Percentiles rank a stretch among this genome's conserved stretches.
phyloP scores from a whole-genome alignment of 2,329 filamentous ascomycete genomes.

The Phoma sp. region DNA sequence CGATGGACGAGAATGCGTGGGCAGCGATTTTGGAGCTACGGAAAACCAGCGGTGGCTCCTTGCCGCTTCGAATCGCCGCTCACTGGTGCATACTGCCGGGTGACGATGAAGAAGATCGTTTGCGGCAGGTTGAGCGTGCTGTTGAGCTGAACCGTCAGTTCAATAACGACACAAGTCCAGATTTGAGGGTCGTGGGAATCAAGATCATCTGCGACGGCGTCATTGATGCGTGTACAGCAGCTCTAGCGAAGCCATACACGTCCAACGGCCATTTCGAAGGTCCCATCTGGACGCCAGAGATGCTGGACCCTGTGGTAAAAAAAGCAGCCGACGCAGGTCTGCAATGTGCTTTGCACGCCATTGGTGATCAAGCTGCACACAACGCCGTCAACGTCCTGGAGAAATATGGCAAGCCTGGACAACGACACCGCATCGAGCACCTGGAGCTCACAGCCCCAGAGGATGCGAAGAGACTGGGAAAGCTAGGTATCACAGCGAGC shows the following conservation, averaged over 20 bases:
- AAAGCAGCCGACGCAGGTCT: conserved; percentile 61
- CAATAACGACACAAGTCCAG: conserved; percentile 54
- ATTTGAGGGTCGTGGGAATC: conserved; percentile 64
- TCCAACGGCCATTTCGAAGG: conserved; percentile 54
- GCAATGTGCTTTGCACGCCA: conserved; percentile 70
- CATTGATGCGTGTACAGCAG: conserved; percentile 70
- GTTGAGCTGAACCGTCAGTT: conserved; percentile 56
- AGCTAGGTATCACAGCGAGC: conserved; percentile 75
- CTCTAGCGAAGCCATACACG: conserved; percentile 64
- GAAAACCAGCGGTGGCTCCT: conserved; percentile 32
- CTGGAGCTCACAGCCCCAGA: conserved; percentile 63
- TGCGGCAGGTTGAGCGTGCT: conserved; percentile 60
- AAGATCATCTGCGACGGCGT: conserved; percentile 71
- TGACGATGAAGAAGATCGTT: conserved; percentile 52
- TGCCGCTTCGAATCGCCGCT: conserved; percentile 60
- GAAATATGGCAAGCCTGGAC: conserved; percentile 49
- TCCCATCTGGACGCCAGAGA: conserved; percentile 62
- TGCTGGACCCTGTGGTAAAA: conserved; percentile 61
- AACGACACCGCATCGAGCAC: conserved; percentile 69
- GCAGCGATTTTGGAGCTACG: conserved; percentile 56
- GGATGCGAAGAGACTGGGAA: conserved; percentile 64
- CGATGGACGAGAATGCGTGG: conserved; percentile 64
- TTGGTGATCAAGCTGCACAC: conserved; percentile 65
- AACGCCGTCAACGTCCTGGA: conserved; percentile 65
- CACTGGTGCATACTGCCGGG: conserved; percentile 63